These are phyloP conservation scores for Cryphonectria radicalis DNA, from an alignment of 2,329 filamentous ascomycete genomes.

Conservation along the genomic window DNA sequence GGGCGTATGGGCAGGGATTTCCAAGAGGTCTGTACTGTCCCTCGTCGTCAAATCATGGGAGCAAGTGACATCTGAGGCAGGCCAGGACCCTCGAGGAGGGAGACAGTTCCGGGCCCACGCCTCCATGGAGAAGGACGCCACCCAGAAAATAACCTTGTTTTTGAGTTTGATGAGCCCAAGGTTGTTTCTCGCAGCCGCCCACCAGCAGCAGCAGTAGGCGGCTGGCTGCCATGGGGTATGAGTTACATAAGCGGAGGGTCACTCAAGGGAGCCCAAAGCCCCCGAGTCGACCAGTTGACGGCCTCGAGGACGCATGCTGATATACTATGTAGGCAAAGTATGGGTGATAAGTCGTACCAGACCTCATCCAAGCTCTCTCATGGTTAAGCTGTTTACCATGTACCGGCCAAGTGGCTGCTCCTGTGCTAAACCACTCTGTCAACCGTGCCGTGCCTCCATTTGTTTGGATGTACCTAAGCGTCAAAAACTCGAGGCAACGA, in stretches of 20 bases:
- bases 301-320: neutral
- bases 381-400: neutral
- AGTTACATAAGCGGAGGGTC: neutral
- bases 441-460: neutral
- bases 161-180: neutral
- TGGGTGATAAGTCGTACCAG: neutral
- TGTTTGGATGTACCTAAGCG: neutral
- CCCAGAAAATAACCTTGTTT: conserved; percentile 24
- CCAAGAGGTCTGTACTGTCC: neutral
- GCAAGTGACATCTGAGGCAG: neutral
- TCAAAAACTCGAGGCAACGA: conserved; percentile 4
- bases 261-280: neutral
- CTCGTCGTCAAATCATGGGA: neutral
- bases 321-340: neutral
- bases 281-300: neutral
- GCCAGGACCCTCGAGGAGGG: conserved; percentile 14
- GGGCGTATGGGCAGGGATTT: neutral
- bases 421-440: neutral
- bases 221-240: neutral
- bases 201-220: neutral
- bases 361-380: neutral
- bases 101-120: conserved; percentile 18
- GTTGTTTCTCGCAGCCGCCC: conserved; percentile 1
- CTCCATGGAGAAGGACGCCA: conserved; percentile 7
- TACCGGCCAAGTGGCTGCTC: conserved; percentile 1